These are phyloP conservation scores for Calonectria honghensis DNA, from an alignment of 2,329 filamentous ascomycete species.

Conservation along the genomic window DNA sequence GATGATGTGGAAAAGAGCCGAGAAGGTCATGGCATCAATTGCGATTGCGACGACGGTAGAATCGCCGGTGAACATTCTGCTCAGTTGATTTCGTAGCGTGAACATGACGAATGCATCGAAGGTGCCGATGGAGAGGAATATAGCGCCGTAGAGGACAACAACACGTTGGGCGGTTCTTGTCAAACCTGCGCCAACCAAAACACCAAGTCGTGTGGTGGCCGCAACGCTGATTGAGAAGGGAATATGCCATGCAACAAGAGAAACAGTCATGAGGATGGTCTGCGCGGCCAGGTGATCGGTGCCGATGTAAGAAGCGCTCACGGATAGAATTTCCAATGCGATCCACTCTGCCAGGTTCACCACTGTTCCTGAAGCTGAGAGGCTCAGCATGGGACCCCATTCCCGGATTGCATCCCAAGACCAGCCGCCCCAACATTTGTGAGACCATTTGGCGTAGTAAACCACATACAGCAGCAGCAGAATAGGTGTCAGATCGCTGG, in stretches of 20 bases:
- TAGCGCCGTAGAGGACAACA: constrained; percentile 24
- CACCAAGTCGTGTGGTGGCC: constrained; percentile 53
- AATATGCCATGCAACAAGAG: constrained; percentile 64
- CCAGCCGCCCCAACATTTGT: constrained; percentile 62
- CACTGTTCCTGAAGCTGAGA: constrained; percentile 62
- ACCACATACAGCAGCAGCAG: constrained; percentile 68
- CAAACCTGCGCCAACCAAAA: constrained; percentile 23
- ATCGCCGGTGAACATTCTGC: constrained; percentile 28
- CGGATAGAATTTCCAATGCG: constrained; percentile 66
- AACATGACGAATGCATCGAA: constrained; percentile 27
- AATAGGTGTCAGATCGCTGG: constrained; percentile 68
- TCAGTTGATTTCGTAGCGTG: constrained; percentile 15
- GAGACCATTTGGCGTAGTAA: constrained; percentile 59
- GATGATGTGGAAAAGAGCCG: constrained; percentile 29
- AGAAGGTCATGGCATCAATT: constrained; percentile 29
- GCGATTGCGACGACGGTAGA: constrained; percentile 14
- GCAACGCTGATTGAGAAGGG: constrained; percentile 66
- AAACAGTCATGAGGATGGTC: constrained; percentile 63
- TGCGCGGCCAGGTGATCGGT: constrained; percentile 65
- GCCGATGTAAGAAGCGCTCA: constrained; percentile 66
- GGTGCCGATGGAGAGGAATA: constrained; percentile 11
- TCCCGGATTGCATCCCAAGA: constrained; percentile 60
- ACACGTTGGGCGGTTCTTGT: constrained; percentile 18
- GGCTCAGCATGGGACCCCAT: constrained; percentile 63
- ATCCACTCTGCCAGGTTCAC: constrained; percentile 66